Evolutionary conservation across 805 yeast genomes (phyloP), one percentile per base, ranked within the genome.

Genomic region (Metschnikowia matae): DNA sequence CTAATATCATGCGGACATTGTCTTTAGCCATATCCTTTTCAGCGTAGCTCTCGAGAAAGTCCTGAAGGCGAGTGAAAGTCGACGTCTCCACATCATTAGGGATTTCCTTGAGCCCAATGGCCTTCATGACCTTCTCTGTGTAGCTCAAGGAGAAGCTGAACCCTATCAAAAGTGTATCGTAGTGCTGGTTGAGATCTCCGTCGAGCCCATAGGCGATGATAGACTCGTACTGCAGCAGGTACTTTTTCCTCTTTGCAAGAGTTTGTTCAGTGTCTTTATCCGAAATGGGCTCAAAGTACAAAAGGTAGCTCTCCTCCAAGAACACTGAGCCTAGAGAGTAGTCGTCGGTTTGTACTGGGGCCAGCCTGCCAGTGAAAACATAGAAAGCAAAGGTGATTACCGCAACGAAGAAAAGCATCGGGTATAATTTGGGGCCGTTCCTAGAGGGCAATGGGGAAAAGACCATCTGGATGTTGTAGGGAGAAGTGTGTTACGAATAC

Each of bases 1-100:
- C 58, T 45, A 56, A 40, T 10, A 49, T 17, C 42, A 56, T 32
- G n/a, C 39, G 37, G 13, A 54, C 46, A n/a, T 55, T 53, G 32
- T 34, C 40, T 18, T 21, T 32, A 15, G 37, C 18, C 52, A 56
- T 18, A 6, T 46, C 53, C 7, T 31, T 40, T 2, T 45, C 54
- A 26, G 39, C 46, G n/a, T 48, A 39, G 29, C 29, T 39, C 42
- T 44, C 41, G 18, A 56, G 47, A 18, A 33, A 47, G 33, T 49
- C 31, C 15, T 23, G 46, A 10, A 56, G 47, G 3, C 50, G 47
- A 17, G 44, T 42, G 14, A 47, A 15, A 15, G 48, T 48, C 29
- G 50, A 38, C 15, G 49, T 34, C 21, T 40, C 42, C 14, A 23
- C 49, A 17, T 51, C 46, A 14, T 13, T 35, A 11, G 41, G 29